Evolutionary conservation across 441 rosid genomes (phyloP), one percentile per base, ranked within the genome.

Genomic region (Gossypium trilobum): DNA sequence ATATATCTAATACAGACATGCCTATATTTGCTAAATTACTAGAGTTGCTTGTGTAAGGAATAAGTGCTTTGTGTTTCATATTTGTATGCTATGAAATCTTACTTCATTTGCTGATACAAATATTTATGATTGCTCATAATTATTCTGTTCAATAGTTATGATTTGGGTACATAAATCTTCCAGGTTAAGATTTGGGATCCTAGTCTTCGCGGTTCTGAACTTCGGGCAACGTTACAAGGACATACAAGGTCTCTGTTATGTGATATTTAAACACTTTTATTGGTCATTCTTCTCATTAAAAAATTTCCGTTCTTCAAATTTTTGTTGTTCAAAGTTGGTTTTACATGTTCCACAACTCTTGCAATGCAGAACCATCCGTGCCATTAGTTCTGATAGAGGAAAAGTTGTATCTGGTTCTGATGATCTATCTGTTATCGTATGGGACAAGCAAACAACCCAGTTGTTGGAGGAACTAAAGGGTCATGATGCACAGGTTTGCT

Each of bases 171-270:
- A 10, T 46, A 31, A 58, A 63, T 70, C 65, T 66, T 79, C 83
- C 89, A 95, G 99, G 97, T 95, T 73, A 95, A 90, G 76, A 89
- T 95, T 72, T 95, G 99, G 99, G 99, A 95, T 86, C 98, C 99
- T 72, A 95, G 98, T 83, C 82, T 88, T 75, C 99, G 99, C 69
- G 96, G 97, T 75, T 89, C 92, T 78, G 98, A 93, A 88, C 96
- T 90, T 78, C 89, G 93, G 52, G 96, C 96, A 56, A 95, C 98
- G 70, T 70, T 92, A 78, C 88, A 93, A 86, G 98, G 97, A 57
- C 99, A 95, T 79, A 82, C 92, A 72, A 84, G 97, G 99, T 95
- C 73, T 42, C 55, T 79, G 57, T 22, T 54, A 48, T 48, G 57
- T 14, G 31, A 66, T 23, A 44, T 44, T 71, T 71, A 58, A 57